Percentiles rank a stretch among this genome's conserved stretches.
Evolutionary conservation across 768 basidiomycete species (phyloP).

Genomic region (Pleurotus ostreatus): DNA sequence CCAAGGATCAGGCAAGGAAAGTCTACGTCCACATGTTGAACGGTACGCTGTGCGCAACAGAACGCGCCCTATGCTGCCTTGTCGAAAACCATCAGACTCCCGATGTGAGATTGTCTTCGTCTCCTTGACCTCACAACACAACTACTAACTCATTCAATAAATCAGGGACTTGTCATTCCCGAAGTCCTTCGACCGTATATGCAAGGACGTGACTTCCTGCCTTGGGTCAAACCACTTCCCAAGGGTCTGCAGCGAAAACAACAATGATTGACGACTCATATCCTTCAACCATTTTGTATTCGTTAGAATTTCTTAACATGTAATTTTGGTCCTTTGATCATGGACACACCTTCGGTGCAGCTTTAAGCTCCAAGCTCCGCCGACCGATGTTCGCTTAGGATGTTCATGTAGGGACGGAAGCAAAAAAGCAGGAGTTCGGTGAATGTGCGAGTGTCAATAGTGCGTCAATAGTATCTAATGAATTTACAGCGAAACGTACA

Average conservation of each 20-base stretch:
- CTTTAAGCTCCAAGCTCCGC: too few species aligned
- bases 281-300: too few species aligned
- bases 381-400: too few species aligned
- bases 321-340: too few species aligned
- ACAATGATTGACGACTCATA: neutral
- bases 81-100: slow-evolving; percentile 99
- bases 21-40: slow-evolving; percentile 99
- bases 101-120: slow-evolving; percentile 53
- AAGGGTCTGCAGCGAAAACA: slow-evolving; percentile 77
- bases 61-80: slow-evolving; percentile 92
- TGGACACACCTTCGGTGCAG: too few species aligned
- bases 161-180: slow-evolving; percentile 85
- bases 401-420: too few species aligned
- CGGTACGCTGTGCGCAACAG: slow-evolving; percentile 95
- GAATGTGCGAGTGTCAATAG: too few species aligned
- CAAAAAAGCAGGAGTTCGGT: too few species aligned
- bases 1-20: slow-evolving; percentile 86
- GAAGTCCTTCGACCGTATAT: slow-evolving; percentile 91
- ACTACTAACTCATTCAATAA: slow-evolving; percentile 1
- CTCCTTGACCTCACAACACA: neutral
- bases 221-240: slow-evolving; percentile 78
- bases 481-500: too few species aligned
- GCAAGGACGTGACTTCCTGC: slow-evolving; percentile 89
- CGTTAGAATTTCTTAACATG: too few species aligned
- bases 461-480: too few species aligned